Conservation (phyloP, 306 rosid genomes). For the Cicer chorassanicum region DNA sequence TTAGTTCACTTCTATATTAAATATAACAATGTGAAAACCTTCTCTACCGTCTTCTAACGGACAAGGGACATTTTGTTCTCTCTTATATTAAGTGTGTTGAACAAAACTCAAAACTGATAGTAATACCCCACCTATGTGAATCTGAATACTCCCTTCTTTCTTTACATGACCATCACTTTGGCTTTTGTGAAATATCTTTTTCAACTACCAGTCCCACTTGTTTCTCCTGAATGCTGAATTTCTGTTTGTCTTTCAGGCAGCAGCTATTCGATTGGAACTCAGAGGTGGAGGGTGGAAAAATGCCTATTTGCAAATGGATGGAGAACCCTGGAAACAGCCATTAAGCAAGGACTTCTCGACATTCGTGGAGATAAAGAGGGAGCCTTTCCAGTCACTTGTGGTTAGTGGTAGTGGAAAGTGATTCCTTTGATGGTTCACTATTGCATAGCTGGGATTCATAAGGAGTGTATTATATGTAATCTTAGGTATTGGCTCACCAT, state of each 20-base stretch:
- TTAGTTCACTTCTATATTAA: slow-evolving; percentile 10
- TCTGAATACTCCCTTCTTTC: slow-evolving; percentile 7
- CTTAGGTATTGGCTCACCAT: slow-evolving; percentile 13
- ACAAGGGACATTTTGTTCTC: no score
- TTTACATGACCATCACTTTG: slow-evolving; percentile 18
- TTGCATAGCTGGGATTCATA: slow-evolving; percentile 38
- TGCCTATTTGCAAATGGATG: slow-evolving; percentile 90
- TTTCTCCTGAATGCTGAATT: slow-evolving; percentile 37
- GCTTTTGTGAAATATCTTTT: slow-evolving; percentile 31
- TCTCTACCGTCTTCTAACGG: background rate
- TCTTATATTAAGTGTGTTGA: background rate
- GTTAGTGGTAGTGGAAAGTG: slow-evolving; percentile 73
- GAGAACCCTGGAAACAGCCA: slow-evolving; percentile 99
- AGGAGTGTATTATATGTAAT: slow-evolving; percentile 40
- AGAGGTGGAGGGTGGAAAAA: slow-evolving; percentile 94
- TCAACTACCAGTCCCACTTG: background rate
- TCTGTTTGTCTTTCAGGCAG: slow-evolving; percentile 64
- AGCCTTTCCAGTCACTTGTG: slow-evolving; percentile 78
- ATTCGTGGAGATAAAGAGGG: slow-evolving; percentile 85
- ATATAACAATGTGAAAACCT: slow-evolving; percentile 12
- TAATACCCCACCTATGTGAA: slow-evolving; percentile 2
- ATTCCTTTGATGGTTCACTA: slow-evolving; percentile 31
- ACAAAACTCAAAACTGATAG: background rate
- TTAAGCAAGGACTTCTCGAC: slow-evolving; percentile 71
- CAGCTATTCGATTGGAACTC: slow-evolving; percentile 85